Percentiles rank a stretch among this genome's conserved stretches.
These are phyloP conservation scores for Moesziomyces sp. DNA, from an alignment of 1,284 basidiomycete species.

Conservation along the genomic window DNA sequence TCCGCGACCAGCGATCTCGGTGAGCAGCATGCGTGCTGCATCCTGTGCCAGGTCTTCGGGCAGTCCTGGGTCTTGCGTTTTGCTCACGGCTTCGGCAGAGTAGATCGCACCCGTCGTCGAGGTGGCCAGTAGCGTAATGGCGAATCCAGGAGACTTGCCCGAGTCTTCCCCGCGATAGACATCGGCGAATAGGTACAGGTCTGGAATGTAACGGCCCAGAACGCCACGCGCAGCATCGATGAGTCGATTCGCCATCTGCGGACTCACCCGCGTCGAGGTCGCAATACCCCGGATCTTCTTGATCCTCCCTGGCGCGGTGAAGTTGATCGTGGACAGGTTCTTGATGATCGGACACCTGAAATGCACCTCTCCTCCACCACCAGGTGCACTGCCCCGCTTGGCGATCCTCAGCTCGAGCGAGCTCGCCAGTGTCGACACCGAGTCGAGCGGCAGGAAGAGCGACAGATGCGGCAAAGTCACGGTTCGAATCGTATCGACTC, in stretches of 20 bases:
- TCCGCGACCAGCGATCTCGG: conserved; percentile 83
- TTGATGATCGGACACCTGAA: conserved; percentile 93
- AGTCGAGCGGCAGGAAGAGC: conserved; percentile 73
- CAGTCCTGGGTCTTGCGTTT: conserved; percentile 69
- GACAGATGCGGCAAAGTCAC: conserved; percentile 92
- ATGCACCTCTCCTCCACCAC: conserved; percentile 90
- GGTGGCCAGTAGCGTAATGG: conserved; percentile 87
- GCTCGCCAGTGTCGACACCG: conserved; percentile 45
- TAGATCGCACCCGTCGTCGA: conserved; percentile 91
- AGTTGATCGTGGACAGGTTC: conserved; percentile 84
- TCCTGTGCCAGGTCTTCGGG: conserved; percentile 91
- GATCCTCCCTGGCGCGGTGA: conserved; percentile 88
- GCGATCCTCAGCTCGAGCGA: conserved; percentile 77
- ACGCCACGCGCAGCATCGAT: conserved; percentile 91
- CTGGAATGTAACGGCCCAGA: conserved; percentile 94
- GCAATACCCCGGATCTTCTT: conserved; percentile 95
- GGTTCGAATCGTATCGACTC: conserved; percentile 85
- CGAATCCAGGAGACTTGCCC: conserved; percentile 97
- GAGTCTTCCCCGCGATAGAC: conserved; percentile 97
- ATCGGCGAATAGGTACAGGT: conserved; percentile 97
- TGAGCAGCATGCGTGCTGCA: conserved; percentile 81
- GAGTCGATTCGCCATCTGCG: conserved; percentile 97
- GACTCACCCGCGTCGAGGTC: conserved; percentile 80
- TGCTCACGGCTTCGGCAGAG: conserved; percentile 83
- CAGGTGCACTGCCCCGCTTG: conserved; percentile 88